Evolutionary conservation across 306 rosid species (phyloP).

Genomic region (Neltuma alba): DNA sequence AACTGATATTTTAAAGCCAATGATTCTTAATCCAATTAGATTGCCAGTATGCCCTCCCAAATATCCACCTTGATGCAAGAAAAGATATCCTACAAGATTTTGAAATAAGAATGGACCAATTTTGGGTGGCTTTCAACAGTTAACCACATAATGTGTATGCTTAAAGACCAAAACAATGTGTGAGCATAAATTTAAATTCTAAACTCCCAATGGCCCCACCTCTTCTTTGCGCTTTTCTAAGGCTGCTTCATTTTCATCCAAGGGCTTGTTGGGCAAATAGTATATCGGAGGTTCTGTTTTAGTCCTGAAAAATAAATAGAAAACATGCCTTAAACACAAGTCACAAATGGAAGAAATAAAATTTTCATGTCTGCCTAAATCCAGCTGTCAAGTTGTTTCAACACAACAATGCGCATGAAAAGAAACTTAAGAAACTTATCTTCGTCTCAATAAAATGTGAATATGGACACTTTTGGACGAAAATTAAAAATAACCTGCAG

Average conservation of each 20-base stretch:
- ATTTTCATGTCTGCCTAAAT: conserved; percentile 40
- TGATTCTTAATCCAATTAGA: conserved; percentile 16
- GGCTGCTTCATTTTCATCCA: conserved; percentile 60
- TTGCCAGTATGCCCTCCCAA: conserved; percentile 6
- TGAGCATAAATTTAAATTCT: conserved; percentile 5
- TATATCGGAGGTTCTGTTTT: conserved; percentile 92
- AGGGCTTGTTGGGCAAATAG: conserved; percentile 86
- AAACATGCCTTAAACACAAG: conserved; percentile 28
- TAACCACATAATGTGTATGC: conserved; percentile 1
- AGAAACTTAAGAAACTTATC: conserved; percentile 99
- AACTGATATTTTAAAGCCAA: not conserved
- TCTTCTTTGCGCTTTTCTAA: conserved; percentile 73
- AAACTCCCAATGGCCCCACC: conserved; percentile 50
- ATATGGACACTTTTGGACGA: conserved; percentile 99
- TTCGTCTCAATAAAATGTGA: conserved; percentile 94
- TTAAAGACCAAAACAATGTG: conserved; percentile 23
- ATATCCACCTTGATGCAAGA: not conserved
- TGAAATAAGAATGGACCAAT: not conserved
- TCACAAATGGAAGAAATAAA: conserved; percentile 17
- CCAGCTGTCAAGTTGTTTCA: conserved; percentile 71
- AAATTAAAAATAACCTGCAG: conserved; percentile 98
- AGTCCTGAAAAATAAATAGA: conserved; percentile 63
- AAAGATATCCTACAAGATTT: not conserved
- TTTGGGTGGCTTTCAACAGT: not conserved
- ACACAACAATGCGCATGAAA: conserved; percentile 71